Evolutionary conservation across 768 basidiomycete genomes (phyloP), one percentile per base, ranked within the genome.

Genomic region (Calocera cornea): DNA sequence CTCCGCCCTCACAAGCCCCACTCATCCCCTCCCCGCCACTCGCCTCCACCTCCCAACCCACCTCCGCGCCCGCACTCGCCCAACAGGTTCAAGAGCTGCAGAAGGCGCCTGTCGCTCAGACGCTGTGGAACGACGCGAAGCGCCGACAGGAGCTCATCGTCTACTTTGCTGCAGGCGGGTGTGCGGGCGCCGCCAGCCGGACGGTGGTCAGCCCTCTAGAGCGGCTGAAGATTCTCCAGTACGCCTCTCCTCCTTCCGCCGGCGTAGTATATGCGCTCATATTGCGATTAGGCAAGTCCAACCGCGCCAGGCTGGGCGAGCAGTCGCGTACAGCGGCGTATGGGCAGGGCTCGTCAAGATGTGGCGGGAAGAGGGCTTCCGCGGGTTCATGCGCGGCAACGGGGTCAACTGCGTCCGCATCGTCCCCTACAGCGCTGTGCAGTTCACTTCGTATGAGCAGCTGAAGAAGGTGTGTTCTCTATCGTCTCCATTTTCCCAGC

Each of bases 201-300:
- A 97, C 95, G 1, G 90, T 97, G 16, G 95, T 98, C 64, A 88
- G 86, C 71, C 95, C 95, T 11, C 76, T 97, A 16, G 94, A 97
- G 73, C 80, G 95, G 68, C 80, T 98, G 66, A 99, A 99, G 78
- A 97, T 99, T 74, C 97, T 99, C 69, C 88, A 95, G 94, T 95
- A 72, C 74, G 90, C 81, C 47, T 44, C 67, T 5, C 31, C 29
- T 50, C 16, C 63, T 14, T 29, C 41, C 19, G 10, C 67, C n/a
- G n/a, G n/a, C n/a, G n/a, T n/a, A n/a, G n/a, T n/a, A n/a, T n/a
- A n/a, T n/a, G n/a, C n/a, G n/a, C n/a, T n/a, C n/a, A n/a, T n/a
- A n/a, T n/a, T n/a, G n/a, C n/a, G n/a, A n/a, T n/a, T n/a, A 95
- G 94, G 75, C 95, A 97, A 80, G 92, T 92, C n/a, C 95, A 97